These are phyloP conservation scores for Diddensiella santjacobensis DNA, from an alignment of 805 yeast species.

Conservation along the genomic window DNA sequence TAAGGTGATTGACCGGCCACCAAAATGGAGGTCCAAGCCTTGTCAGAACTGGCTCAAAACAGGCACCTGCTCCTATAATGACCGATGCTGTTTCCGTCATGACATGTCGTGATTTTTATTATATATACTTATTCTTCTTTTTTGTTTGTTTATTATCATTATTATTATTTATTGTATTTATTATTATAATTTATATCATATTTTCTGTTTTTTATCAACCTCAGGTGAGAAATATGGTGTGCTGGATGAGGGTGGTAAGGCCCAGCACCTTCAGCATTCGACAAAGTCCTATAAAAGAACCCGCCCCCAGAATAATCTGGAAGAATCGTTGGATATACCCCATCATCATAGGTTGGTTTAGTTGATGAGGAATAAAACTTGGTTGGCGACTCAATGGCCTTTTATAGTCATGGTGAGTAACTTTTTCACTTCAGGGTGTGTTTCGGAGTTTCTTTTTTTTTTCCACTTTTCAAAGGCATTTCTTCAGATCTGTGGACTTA, in stretches of 20 bases:
- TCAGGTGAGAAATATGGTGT: not conserved
- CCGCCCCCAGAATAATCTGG: not conserved
- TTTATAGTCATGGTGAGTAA: conserved; percentile 6
- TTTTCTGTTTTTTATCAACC: not conserved
- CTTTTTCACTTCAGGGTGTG: not conserved
- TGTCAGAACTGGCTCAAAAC: conserved; percentile 83
- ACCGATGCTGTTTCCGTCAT: conserved; percentile 88
- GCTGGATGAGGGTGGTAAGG: not conserved
- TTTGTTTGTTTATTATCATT: conserved; percentile 3
- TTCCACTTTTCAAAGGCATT: too few species aligned
- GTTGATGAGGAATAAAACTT: conserved; percentile 11
- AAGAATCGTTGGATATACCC: conserved; percentile 3
- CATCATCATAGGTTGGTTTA: conserved; percentile 23
- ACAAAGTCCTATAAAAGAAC: too few species aligned
- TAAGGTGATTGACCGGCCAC: conserved; percentile 65
- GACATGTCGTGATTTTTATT: conserved; percentile 19
- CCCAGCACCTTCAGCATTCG: not conserved
- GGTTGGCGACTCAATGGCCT: not conserved
- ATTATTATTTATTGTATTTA: not conserved
- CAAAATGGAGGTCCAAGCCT: conserved; percentile 86
- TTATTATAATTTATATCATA: too few species aligned
- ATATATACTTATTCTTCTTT: conserved; percentile 1
- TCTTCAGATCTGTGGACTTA: too few species aligned
- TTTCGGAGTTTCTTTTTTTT: too few species aligned
- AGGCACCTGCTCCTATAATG: conserved; percentile 85